These are phyloP conservation scores for Prunella vulgaris DNA, from an alignment of 257 asterid genomes.

Conservation along the genomic window DNA sequence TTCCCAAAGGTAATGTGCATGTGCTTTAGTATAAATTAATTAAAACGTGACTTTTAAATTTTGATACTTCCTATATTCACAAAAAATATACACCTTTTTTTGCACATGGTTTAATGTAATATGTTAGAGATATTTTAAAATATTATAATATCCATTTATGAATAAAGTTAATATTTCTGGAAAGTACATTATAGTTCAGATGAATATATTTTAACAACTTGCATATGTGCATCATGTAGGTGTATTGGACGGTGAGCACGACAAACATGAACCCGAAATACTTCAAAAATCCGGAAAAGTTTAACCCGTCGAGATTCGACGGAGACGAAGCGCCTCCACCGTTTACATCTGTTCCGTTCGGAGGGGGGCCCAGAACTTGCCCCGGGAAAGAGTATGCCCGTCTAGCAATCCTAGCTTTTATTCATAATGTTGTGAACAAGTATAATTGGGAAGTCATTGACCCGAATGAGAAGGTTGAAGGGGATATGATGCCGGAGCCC, in stretches of 20 bases:
- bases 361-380: constrained; percentile 70
- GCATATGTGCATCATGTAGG: constrained; percentile 23
- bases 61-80: too few relatives aligned
- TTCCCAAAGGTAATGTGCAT: too few relatives aligned
- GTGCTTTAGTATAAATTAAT: too few relatives aligned
- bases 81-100: too few relatives aligned
- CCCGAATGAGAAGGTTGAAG: constrained; percentile 54
- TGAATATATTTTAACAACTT: too few relatives aligned
- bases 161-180: too few relatives aligned
- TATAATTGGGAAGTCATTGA: constrained; percentile 56
- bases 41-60: too few relatives aligned
- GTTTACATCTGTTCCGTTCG: constrained; percentile 53
- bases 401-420: constrained; percentile 45
- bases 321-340: constrained; percentile 35
- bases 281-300: constrained; percentile 41
- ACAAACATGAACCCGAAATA: constrained; percentile 47
- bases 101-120: too few relatives aligned
- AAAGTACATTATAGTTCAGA: too few relatives aligned
- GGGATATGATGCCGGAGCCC: constrained; percentile 84
- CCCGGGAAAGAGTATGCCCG: constrained; percentile 75
- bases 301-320: constrained; percentile 58
- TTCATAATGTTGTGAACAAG: constrained; percentile 46
- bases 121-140: too few relatives aligned
- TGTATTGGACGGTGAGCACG: constrained; percentile 62
- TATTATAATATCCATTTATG: too few relatives aligned